Base-by-base conservation (phyloP, 495 filamentous ascomycete species). In the Aspergillus nanangensis region DNA sequence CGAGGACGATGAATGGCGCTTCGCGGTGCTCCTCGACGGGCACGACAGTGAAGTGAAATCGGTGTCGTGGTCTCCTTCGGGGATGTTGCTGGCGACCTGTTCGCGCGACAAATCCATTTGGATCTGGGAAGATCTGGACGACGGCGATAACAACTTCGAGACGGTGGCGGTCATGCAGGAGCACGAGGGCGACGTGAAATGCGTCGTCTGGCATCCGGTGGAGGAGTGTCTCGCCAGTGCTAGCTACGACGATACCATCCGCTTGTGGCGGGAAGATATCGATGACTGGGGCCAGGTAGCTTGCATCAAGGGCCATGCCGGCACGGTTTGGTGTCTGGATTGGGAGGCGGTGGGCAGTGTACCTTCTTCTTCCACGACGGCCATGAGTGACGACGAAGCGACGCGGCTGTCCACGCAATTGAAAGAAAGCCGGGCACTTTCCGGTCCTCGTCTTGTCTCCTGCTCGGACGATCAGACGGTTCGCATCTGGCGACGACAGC, bases 221-320 rank as follows among this genome's bases (percentile, higher is more conserved):
- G 82, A 88, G 54, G 83, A 92, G 47, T 74, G 90, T 41, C 71
- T 98, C 14, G 93, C 88, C 5, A 89, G 83, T 53, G 86, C 73
- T 11, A 92, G 87, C 55, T 98, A 98, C 57, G 93, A 98, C 55
- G 87, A 98, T 53, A 93, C 86, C 10, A 82, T 95, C 21, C 70
- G 93, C 49, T 57, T 97, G 27, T 98, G 90, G 82, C 70, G 85
- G 22, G 92, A 95, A 72, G 92, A 96, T 66, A 70, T 78, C 19
- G 89, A 95, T 50, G 93, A 97, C 61, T 97, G 92, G 93, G 81
- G 82, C 8, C 92, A 90, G 52, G 83, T 93, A n/a, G 78, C 82
- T n/a, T 75, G 87, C 39, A 62, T 96, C 17, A 77, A 81, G 52
- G 89, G 83, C 0, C 90, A 96, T 63, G 66, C 65, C 40, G 70